A percentile compares a stretch with the other conserved stretches of the same genome.
Conservation (phyloP, 73 alveolate species). For the Symbiodinium natans region DNA sequence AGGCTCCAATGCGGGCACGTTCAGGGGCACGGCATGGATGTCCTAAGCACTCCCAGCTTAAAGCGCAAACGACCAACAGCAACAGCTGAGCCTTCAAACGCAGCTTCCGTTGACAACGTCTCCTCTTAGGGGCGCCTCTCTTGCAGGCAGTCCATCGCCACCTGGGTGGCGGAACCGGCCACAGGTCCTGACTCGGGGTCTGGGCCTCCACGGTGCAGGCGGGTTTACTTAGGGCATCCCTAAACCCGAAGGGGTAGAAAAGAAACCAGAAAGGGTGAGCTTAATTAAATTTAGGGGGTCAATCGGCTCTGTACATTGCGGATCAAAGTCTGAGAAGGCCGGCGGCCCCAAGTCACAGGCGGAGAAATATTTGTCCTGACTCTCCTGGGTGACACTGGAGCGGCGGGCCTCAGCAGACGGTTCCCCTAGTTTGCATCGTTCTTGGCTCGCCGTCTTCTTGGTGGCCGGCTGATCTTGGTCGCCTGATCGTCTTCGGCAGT, state of each 20-base stretch:
- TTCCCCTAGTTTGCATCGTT: background rate
- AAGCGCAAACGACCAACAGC: background rate
- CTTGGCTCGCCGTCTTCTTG: background rate
- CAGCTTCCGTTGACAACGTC: background rate
- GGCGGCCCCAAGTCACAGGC: background rate
- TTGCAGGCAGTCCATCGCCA: conserved; percentile 52
- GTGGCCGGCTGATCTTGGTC: background rate
- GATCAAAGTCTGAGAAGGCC: background rate
- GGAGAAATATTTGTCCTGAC: background rate
- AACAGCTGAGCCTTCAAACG: background rate
- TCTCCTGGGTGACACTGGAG: background rate
- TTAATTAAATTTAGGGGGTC: background rate
- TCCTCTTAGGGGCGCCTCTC: background rate
- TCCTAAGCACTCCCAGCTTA: conserved; percentile 21
- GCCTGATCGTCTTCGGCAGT: background rate
- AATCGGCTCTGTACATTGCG: background rate
- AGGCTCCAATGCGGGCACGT: background rate
- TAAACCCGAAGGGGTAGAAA: background rate
- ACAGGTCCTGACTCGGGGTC: background rate
- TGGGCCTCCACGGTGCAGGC: background rate
- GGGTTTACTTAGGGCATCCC: background rate
- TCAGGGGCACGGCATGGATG: background rate
- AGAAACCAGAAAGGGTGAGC: no score
- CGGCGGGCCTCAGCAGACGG: background rate
- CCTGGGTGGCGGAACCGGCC: conserved; percentile 59